Evolutionary conservation across 345 rosid species (phyloP).

Genomic region (Capsella bursapastoris): DNA sequence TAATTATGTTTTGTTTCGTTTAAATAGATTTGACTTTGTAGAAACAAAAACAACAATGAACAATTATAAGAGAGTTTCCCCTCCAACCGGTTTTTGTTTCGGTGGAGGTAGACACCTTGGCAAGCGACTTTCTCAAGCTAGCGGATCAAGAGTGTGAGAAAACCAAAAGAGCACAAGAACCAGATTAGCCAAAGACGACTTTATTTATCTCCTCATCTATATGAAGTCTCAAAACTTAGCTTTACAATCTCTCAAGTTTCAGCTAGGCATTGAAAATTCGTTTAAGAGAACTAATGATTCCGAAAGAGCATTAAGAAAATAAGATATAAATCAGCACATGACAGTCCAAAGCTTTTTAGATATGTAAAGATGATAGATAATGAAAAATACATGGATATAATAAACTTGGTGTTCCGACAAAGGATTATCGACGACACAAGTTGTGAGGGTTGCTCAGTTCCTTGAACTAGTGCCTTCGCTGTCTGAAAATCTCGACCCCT

Average conservation of each 20-base stretch:
- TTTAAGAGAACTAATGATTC: neutral
- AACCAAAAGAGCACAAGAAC: no score
- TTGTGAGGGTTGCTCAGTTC: neutral
- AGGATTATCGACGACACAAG: conserved; percentile 11
- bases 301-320: neutral
- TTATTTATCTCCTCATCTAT: no score
- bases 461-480: conserved; percentile 25
- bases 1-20: no score
- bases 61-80: no score
- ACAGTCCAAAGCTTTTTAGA: neutral
- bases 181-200: no score
- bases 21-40: no score
- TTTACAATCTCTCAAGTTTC: no score
- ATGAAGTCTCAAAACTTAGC: no score
- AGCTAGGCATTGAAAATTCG: neutral
- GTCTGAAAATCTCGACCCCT: conserved; percentile 81
- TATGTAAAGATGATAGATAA: neutral
- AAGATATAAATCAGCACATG: neutral
- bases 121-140: no score
- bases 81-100: no score
- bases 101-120: neutral
- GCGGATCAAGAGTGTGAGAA: no score
- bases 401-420: conserved; percentile 1
- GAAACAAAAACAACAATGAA: no score
- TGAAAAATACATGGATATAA: neutral